phyloP scores from a whole-genome alignment of 306 rosid species.

The Datisca glomerata region DNA sequence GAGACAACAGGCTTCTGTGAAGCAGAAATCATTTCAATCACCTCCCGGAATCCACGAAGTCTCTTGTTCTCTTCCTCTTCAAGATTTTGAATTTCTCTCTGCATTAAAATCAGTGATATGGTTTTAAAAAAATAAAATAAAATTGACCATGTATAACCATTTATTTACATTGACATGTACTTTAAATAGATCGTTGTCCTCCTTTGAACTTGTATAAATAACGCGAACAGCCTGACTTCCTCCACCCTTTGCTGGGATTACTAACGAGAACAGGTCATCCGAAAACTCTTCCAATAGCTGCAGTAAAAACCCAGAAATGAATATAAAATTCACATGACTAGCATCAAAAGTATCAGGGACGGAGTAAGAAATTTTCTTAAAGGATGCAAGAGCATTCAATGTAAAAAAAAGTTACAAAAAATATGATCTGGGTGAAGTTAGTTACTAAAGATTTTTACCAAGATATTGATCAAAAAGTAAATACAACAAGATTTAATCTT shows the following conservation, averaged over 20 bases:
- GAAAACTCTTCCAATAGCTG: slow-evolving; percentile 53
- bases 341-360: too few relatives aligned
- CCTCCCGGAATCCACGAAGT: slow-evolving; percentile 83
- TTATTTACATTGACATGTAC: slow-evolving; percentile 19
- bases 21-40: slow-evolving; percentile 94
- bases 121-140: neutral
- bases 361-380: too few relatives aligned
- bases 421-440: too few relatives aligned
- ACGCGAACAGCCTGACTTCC: slow-evolving; percentile 41
- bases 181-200: slow-evolving; percentile 65
- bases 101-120: slow-evolving; percentile 13
- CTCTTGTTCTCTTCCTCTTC: slow-evolving; percentile 65
- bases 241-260: slow-evolving; percentile 44
- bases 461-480: too few relatives aligned
- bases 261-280: slow-evolving; percentile 57
- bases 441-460: too few relatives aligned
- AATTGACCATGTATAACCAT: slow-evolving; percentile 2
- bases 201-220: slow-evolving; percentile 53
- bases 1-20: slow-evolving; percentile 93
- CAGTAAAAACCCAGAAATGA: slow-evolving; percentile 16
- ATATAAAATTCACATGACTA: too few relatives aligned
- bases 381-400: too few relatives aligned
- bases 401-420: too few relatives aligned
- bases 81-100: slow-evolving; percentile 45
- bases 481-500: too few relatives aligned